Conservation (phyloP, 352 stramenopile species). For the Pythium periplocum region DNA sequence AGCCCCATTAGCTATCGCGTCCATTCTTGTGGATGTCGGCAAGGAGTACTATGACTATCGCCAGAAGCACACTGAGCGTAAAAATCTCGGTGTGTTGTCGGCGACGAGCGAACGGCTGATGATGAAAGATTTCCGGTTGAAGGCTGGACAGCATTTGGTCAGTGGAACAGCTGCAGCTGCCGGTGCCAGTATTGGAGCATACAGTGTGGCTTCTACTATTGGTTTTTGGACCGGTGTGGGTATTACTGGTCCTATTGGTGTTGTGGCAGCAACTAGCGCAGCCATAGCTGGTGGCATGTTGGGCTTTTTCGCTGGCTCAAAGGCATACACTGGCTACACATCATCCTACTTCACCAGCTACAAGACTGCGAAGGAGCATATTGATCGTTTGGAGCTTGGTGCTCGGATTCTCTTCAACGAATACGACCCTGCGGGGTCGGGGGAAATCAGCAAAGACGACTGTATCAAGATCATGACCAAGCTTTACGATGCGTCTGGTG, state of each 20-base stretch:
- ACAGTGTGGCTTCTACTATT: slow-evolving; percentile 61
- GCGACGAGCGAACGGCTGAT: slow-evolving; percentile 71
- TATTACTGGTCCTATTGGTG: slow-evolving; percentile 66
- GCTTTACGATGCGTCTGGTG: slow-evolving; percentile 63
- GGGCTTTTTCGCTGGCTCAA: slow-evolving; percentile 78
- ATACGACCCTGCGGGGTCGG: slow-evolving; percentile 55
- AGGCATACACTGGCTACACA: slow-evolving; percentile 72
- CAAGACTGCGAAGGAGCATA: slow-evolving; percentile 76
- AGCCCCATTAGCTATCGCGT: slow-evolving; percentile 72
- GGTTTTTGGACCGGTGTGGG: slow-evolving; percentile 80
- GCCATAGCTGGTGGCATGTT: slow-evolving; percentile 78
- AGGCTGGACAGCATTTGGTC: slow-evolving; percentile 75
- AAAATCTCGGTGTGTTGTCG: slow-evolving; percentile 57
- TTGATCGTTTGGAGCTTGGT: slow-evolving; percentile 77
- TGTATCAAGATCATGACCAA: slow-evolving; percentile 75
- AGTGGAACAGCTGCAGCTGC: slow-evolving; percentile 70
- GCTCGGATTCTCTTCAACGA: slow-evolving; percentile 82
- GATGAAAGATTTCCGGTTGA: slow-evolving; percentile 80
- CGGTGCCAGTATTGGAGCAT: slow-evolving; percentile 67
- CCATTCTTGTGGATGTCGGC: slow-evolving; percentile 82
- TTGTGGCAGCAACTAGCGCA: slow-evolving; percentile 73
- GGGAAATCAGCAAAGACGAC: slow-evolving; percentile 63
- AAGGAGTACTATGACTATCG: slow-evolving; percentile 86
- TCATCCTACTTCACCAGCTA: slow-evolving; percentile 70
- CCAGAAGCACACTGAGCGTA: slow-evolving; percentile 65